Evolutionary conservation across 1,284 basidiomycete genomes (phyloP).

Genomic region (Microbotryomycetes sp.): DNA sequence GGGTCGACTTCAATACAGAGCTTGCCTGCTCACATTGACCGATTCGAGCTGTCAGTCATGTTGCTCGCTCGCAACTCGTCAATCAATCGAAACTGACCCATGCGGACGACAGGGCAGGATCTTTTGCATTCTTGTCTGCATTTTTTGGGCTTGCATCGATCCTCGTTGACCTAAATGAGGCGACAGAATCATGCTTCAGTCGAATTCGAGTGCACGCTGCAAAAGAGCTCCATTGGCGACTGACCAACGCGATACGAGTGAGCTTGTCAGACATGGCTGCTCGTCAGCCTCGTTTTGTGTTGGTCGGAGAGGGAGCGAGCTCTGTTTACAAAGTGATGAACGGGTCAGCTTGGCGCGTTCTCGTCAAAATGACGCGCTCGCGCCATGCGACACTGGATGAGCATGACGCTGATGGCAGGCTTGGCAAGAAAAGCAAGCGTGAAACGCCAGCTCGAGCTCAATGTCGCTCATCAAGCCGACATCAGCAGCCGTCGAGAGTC

Average conservation of each 20-base stretch:
- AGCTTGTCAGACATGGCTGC: constrained; percentile 27
- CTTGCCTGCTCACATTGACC: constrained; percentile 56
- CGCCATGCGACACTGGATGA: no score
- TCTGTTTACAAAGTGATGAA: no score
- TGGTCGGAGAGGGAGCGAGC: background rate
- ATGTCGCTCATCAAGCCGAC: no score
- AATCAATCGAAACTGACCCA: constrained; percentile 57
- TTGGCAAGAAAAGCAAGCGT: no score
- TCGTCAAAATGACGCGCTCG: no score
- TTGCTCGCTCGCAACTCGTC: background rate
- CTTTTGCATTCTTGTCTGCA: constrained; percentile 90
- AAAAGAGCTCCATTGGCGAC: constrained; percentile 1
- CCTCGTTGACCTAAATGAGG: constrained; percentile 36
- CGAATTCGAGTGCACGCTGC: constrained; percentile 23
- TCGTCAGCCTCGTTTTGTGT: no score
- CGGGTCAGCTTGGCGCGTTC: no score
- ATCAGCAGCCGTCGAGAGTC: no score
- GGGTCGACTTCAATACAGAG: constrained; percentile 94
- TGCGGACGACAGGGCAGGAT: constrained; percentile 96
- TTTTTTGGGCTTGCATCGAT: constrained; percentile 36
- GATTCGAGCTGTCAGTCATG: background rate
- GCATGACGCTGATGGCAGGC: no score
- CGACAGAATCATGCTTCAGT: constrained; percentile 43
- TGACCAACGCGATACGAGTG: constrained; percentile 29
- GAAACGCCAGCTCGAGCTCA: no score